Conservation (phyloP, 1,284 basidiomycete species). For the Ustilago lituana region DNA sequence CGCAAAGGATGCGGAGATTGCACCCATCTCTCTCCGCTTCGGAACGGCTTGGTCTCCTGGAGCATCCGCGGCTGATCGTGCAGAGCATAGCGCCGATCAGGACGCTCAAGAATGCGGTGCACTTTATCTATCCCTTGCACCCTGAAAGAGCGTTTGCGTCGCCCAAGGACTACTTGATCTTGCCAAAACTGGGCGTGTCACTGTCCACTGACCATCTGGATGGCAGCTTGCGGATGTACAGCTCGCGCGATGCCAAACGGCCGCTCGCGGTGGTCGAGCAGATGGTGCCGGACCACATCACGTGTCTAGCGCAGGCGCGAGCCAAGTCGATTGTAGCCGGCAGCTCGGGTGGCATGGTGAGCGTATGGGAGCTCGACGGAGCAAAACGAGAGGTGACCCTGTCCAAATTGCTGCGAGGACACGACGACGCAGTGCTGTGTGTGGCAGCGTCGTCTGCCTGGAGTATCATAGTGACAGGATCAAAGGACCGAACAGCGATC, state of each 20-base stretch:
- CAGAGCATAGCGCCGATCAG: constrained; percentile 51
- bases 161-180: constrained; percentile 72
- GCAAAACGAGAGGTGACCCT: constrained; percentile 33
- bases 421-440: constrained; percentile 76
- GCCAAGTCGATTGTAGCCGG: constrained; percentile 78
- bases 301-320: constrained; percentile 77
- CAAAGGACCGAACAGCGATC: constrained; percentile 82
- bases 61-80: constrained; percentile 72
- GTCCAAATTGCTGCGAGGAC: constrained; percentile 75
- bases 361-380: constrained; percentile 49
- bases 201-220: constrained; percentile 75
- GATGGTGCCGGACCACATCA: constrained; percentile 35
- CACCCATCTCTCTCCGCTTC: constrained; percentile 13
- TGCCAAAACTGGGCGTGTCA: constrained; percentile 73
- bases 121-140: constrained; percentile 73
- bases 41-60: constrained; percentile 77
- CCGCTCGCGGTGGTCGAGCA: constrained; percentile 73
- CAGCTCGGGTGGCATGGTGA: constrained; percentile 69
- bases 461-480: constrained; percentile 85
- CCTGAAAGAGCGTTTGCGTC: constrained; percentile 76
- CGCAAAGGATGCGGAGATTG: constrained; percentile 72
- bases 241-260: constrained; percentile 67
- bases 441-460: constrained; percentile 81
- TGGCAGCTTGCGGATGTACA: constrained; percentile 72
- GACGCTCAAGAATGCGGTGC: constrained; percentile 68